Evolutionary conservation across 2,329 filamentous ascomycete genomes (phyloP), one percentile per base, ranked within the genome.

Genomic region (Aspergillus ustus): DNA sequence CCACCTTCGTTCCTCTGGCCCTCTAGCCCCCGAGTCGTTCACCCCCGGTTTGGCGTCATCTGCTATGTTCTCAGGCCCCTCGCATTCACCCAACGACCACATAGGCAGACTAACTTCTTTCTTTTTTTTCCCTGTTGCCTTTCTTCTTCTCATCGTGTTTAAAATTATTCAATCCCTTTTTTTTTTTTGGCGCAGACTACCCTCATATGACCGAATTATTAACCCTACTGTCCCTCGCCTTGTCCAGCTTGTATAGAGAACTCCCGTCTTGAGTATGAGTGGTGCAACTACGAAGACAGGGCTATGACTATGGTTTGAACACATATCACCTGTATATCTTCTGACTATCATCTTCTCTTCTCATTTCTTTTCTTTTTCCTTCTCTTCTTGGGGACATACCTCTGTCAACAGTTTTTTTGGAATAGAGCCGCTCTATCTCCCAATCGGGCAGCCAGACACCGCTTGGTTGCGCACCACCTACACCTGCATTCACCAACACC

Each of bases 41-140:
- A 2, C 37, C 46, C 11, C 60, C 20, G 43, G 49, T 53, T 60
- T 64, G 62, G 55, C 59, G 62, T 66, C 63, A 64, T 62, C 62
- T 59, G 59, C 59, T 60, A 61, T 63, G 56, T 44, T 60, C 62
- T 56, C 43, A 31, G 63, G 29, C 63, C 63, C 61, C 46, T 57
- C 52, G 55, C 49, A 40, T 61, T 53, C 22, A 19, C 9, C 43
- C 31, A 45, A 44, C 43, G 40, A n/a, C 29, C 31, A 40, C 34
- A 40, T 40, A 40, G 34, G n/a, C 31, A 20, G 29, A 46, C 58
- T 59, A 31, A 51, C 48, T 57, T 34, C 49, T 37, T 44, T 53
- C 48, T 62, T 49, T 55, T 45, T 53, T 57, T 29, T 25, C 52
- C 17, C n/a, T 44, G 7, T 37, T 40, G 34, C 45, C 51, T 44